phyloP scores from a whole-genome alignment of 2,329 filamentous ascomycete genomes.

The Thielaviopsis populi region DNA sequence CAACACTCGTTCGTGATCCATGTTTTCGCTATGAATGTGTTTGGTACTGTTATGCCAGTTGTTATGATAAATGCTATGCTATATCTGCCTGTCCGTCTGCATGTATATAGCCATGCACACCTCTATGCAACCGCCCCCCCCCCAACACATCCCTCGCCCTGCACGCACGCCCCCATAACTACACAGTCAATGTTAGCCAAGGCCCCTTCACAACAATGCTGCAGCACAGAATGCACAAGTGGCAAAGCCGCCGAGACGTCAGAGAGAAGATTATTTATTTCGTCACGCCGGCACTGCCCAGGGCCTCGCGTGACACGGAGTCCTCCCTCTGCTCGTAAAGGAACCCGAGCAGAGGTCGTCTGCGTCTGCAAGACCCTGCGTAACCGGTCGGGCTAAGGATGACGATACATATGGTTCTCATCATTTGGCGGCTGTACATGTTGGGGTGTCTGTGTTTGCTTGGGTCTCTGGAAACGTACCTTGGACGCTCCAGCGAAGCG shows the following conservation, averaged over 20 bases:
- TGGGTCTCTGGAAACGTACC: conserved; percentile 15
- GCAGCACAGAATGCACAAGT: neutral
- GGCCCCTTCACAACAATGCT: neutral
- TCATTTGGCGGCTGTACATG: conserved; percentile 37
- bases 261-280: conserved; percentile 39
- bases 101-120: too few relatives aligned
- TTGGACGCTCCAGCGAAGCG: conserved; percentile 15
- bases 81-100: neutral
- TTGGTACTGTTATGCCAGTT: too few relatives aligned
- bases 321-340: conserved; percentile 6
- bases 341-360: conserved; percentile 2
- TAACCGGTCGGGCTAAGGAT: conserved; percentile 74
- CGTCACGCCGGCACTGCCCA: conserved; percentile 23
- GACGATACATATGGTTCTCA: conserved; percentile 76
- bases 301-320: conserved; percentile 4
- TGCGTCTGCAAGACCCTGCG: conserved; percentile 17
- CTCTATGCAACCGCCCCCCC: neutral
- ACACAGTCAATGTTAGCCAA: neutral
- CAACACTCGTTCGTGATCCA: too few relatives aligned
- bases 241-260: conserved; percentile 20
- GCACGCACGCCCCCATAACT: too few relatives aligned
- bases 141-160: neutral
- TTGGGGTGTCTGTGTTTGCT: neutral
- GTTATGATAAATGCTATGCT: neutral
- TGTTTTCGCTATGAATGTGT: too few relatives aligned